phyloP scores from a whole-genome alignment of 768 basidiomycete genomes.

The Lepiota venenata region DNA sequence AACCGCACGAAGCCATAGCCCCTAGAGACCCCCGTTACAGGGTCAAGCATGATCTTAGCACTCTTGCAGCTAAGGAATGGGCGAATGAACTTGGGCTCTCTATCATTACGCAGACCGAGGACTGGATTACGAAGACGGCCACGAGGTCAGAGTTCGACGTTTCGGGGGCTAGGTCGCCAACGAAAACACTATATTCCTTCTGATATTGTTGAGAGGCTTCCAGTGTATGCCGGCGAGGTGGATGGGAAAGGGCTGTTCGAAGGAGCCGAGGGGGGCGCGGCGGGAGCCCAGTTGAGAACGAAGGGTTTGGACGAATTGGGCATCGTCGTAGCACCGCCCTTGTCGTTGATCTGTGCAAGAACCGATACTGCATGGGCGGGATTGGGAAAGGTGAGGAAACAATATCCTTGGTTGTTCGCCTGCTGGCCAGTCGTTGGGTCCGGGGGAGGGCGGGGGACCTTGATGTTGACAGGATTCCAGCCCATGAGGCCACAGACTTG shows the following conservation, averaged over 20 bases:
- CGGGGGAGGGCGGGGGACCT: constrained; percentile 61
- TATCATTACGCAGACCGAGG: constrained; percentile 77
- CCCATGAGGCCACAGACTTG: constrained; percentile 85
- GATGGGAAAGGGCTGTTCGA: constrained; percentile 28
- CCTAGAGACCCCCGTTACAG: constrained; percentile 81
- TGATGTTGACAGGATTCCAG: constrained; percentile 77
- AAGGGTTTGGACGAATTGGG: constrained; percentile 85
- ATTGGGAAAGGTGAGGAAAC: constrained; percentile 82
- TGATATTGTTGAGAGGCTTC: constrained; percentile 36
- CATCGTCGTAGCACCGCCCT: constrained; percentile 57
- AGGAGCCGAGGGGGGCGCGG: constrained; percentile 30
- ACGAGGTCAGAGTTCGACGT: constrained; percentile 96
- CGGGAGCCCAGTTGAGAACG: constrained; percentile 72
- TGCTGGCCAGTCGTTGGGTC: constrained; percentile 59
- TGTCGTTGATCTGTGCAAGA: constrained; percentile 59
- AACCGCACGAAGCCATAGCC: constrained; percentile 93
- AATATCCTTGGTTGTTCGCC: constrained; percentile 84
- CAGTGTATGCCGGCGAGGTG: constrained; percentile 21
- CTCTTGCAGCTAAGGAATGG: constrained; percentile 93
- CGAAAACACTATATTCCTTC: constrained; percentile 92
- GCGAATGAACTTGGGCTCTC: constrained; percentile 84
- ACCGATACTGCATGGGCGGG: constrained; percentile 67
- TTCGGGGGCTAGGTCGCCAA: constrained; percentile 90
- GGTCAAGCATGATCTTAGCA: constrained; percentile 94
- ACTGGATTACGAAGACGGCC: constrained; percentile 87